A percentile compares a stretch with the other conserved stretches of the same genome.
These are phyloP conservation scores for Aureobasidium sp. DNA, from an alignment of 2,329 filamentous ascomycete genomes.

Conservation along the genomic window DNA sequence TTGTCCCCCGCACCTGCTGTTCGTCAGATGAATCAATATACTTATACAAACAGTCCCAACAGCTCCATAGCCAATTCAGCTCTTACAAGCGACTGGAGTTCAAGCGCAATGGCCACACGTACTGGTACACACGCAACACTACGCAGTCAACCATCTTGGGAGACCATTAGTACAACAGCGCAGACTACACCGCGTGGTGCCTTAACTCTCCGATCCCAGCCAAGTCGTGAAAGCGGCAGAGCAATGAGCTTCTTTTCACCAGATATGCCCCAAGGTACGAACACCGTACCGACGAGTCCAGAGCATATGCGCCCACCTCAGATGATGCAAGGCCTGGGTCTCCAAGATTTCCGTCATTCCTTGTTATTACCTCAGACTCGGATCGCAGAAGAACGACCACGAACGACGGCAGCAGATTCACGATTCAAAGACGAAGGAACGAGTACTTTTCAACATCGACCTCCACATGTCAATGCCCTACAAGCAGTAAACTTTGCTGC, in stretches of 20 bases:
- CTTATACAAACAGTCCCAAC: conserved; percentile 20
- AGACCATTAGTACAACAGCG: conserved; percentile 18
- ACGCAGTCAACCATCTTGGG: conserved; percentile 27
- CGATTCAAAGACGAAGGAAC: background rate
- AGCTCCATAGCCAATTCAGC: conserved; percentile 27
- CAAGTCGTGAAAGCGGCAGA: background rate
- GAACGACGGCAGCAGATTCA: background rate
- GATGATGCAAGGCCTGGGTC: conserved; percentile 10
- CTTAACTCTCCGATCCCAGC: conserved; percentile 10
- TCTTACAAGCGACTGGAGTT: conserved; percentile 28
- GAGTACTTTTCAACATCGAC: background rate
- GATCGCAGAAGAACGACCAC: conserved; percentile 5
- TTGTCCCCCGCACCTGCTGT: conserved; percentile 33
- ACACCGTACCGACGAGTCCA: conserved; percentile 13
- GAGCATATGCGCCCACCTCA: background rate
- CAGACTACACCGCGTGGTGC: conserved; percentile 18
- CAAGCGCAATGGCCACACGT: conserved; percentile 15
- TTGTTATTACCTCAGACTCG: conserved; percentile 15
- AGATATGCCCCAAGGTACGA: background rate
- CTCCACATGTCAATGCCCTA: conserved; percentile 21
- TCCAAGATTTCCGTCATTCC: conserved; percentile 11
- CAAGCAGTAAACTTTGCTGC: conserved; percentile 23
- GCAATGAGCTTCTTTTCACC: conserved; percentile 6
- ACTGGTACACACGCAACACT: conserved; percentile 10
- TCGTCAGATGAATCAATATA: conserved; percentile 35